Evolutionary conservation across 768 basidiomycete genomes (phyloP).

Genomic region (Tulasnella sp.): DNA sequence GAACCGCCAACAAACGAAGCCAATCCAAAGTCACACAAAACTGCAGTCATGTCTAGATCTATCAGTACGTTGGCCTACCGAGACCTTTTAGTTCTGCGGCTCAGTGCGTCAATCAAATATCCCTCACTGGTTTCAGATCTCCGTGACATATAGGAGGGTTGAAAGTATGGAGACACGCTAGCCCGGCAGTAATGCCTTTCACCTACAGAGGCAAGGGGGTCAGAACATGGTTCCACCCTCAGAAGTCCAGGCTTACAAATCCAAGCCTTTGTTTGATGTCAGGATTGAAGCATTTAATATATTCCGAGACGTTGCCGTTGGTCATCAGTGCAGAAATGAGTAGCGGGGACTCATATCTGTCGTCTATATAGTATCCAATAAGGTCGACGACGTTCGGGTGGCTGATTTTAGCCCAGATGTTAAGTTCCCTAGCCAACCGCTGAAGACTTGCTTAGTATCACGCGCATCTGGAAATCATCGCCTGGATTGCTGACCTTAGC

Average conservation of each 20-base stretch:
- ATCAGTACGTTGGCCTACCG: neutral
- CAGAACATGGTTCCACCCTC: neutral
- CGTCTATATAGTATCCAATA: neutral
- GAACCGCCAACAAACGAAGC: neutral
- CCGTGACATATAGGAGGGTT: neutral
- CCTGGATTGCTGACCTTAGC: neutral
- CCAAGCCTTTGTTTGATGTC: neutral
- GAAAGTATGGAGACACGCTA: neutral
- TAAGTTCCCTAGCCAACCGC: neutral
- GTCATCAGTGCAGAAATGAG: neutral
- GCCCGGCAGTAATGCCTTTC: neutral
- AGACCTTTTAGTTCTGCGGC: neutral
- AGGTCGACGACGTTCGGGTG: neutral
- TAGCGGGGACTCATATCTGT: neutral
- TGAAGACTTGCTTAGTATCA: neutral
- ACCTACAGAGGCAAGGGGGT: neutral
- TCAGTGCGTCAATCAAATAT: neutral
- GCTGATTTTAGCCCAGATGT: neutral
- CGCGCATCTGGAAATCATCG: neutral
- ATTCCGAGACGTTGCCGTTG: neutral
- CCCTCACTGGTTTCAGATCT: neutral
- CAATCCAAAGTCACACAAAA: conserved; percentile 5
- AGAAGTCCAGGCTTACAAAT: neutral
- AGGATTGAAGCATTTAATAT: neutral
- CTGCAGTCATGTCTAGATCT: neutral